Base-by-base conservation (phyloP, 129 eudicot genomes). In the Centrapalus pauciflorus region DNA sequence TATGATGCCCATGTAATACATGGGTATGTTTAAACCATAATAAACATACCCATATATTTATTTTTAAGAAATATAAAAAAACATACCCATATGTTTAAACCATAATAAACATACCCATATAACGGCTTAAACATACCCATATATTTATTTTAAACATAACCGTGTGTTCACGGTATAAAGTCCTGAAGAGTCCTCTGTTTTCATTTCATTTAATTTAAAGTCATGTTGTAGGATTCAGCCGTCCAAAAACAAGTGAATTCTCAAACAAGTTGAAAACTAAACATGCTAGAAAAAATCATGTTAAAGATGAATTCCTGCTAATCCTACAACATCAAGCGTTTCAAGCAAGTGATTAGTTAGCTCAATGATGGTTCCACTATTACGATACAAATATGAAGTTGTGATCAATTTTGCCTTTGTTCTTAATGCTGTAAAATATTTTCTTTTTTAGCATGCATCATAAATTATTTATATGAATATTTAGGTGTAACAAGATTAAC, bases 261-360 rank as follows among this genome's bases (percentile, higher is more conserved):
- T 5, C 65, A 26, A 20, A 30, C 5, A 38, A 38, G 49, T 12
- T 6, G 26, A 66, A 25, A 55, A 50, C 40, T 28, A 71, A 62
- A 25, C 79, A 75, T 23, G 35, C 55, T 13, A 72, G 81, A 83
- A 72, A 69, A 70, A 64, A 40, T 51, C 71, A 16, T 2, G 68
- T 9, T 56, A 51, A 54, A 6, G 60, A 52, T 20, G 66, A 49
- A 30, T 62, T 72, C 56, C 11, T 20, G 59, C 23, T 58, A 64
- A 54, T 27, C 62, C 74, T 10, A 55, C 74, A 20, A 48, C 80
- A 25, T 57, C 77, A 0, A 67, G 69, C 65, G 37, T 69, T 62
- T 56, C 79, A 76, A 85, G 88, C 55, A 46, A 72, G 75, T 41
- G n/a, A 59, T 12, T 20, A 28, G 9, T 38, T 28, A 16, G 12